Conservation (phyloP, 306 rosid genomes). For the Gastrolobium bilobum region DNA sequence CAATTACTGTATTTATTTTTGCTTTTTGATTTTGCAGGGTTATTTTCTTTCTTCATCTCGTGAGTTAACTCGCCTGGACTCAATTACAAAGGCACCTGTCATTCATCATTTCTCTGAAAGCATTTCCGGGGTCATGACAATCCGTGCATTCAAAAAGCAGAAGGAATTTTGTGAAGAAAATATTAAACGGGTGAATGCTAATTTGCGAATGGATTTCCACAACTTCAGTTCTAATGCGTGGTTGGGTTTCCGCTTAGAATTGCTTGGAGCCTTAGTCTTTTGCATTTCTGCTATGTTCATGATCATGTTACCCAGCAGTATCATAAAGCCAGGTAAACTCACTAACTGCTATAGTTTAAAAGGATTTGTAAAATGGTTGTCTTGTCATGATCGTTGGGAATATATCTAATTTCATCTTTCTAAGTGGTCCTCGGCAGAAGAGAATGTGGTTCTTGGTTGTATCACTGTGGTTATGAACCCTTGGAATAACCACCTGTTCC, state of each 20-base stretch:
- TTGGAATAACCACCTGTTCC: background rate
- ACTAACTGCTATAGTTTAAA: background rate
- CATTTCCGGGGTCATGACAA: constrained; percentile 91
- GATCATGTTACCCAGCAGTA: constrained; percentile 85
- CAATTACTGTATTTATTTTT: background rate
- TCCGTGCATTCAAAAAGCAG: constrained; percentile 78
- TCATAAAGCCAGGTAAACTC: constrained; percentile 84
- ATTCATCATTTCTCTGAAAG: constrained; percentile 98
- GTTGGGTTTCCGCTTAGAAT: constrained; percentile 93
- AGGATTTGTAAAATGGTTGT: background rate
- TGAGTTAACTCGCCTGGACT: constrained; percentile 87
- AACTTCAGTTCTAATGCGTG: constrained; percentile 91
- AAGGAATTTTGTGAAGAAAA: constrained; percentile 67
- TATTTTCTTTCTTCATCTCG: constrained; percentile 91
- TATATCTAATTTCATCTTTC: background rate
- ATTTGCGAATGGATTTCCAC: constrained; percentile 93
- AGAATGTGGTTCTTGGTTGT: background rate
- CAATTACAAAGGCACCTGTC: constrained; percentile 94
- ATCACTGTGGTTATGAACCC: background rate
- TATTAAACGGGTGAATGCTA: constrained; percentile 73
- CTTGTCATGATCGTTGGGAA: background rate
- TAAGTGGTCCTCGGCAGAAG: background rate
- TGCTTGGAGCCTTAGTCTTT: constrained; percentile 79
- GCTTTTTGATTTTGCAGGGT: constrained; percentile 58
- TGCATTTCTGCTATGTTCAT: constrained; percentile 86